These are phyloP conservation scores for Colletotrichum chrysophilum DNA, from an alignment of 2,329 filamentous ascomycete genomes.

Conservation along the genomic window DNA sequence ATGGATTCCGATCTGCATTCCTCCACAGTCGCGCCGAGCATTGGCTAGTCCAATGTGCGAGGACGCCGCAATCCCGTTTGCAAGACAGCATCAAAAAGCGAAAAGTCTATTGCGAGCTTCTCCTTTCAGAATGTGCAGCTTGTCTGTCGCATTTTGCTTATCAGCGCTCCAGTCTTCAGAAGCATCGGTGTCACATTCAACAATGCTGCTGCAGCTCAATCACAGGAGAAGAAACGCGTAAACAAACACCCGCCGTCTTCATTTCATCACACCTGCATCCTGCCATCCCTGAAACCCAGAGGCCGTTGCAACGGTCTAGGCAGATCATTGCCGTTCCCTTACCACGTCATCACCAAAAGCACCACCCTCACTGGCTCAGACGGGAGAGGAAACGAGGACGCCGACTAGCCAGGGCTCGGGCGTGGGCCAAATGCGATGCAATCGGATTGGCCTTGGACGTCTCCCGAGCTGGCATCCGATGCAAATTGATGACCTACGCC, in stretches of 20 bases:
- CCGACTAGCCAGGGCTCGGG: not conserved
- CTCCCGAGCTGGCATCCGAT: conserved; percentile 8
- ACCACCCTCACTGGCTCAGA: not conserved
- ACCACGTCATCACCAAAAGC: not conserved
- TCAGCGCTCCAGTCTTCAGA: not conserved
- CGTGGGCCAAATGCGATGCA: not conserved
- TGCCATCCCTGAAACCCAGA: not conserved
- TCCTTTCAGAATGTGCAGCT: not conserved
- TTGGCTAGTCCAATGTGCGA: not conserved
- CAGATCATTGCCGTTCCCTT: not conserved
- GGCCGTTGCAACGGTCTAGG: not conserved
- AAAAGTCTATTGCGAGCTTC: not conserved
- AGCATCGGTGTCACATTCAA: not conserved
- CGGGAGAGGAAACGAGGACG: not conserved
- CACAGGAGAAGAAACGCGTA: not conserved
- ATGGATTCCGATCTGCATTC: not conserved
- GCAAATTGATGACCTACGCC: not conserved
- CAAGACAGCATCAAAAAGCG: not conserved
- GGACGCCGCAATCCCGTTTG: not conserved
- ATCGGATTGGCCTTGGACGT: not conserved
- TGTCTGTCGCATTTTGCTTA: not conserved
- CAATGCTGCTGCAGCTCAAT: not conserved
- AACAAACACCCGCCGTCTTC: not conserved
- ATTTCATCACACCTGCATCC: not conserved
- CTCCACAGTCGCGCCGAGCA: not conserved